Percentiles rank a stretch among this genome's conserved stretches.
Evolutionary conservation across 2,329 filamentous ascomycete genomes (phyloP).

Genomic region (Alternaria arborescens): DNA sequence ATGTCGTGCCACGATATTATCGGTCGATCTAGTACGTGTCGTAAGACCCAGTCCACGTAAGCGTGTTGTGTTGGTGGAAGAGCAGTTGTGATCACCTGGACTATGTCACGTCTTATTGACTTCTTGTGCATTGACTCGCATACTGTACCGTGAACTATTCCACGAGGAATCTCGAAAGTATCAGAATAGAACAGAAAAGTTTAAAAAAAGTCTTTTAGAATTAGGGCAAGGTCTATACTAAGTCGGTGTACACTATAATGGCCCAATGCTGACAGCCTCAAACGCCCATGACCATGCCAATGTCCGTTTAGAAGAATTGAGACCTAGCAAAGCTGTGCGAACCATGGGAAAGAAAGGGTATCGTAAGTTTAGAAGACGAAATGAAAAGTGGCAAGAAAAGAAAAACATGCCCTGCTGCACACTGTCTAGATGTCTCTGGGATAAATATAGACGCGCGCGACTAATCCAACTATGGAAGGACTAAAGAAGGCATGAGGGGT

Average conservation of each 20-base stretch:
- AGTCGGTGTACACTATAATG: not conserved
- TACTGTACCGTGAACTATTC: not conserved
- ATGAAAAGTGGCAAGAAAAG: constrained; percentile 4
- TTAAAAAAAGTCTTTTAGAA: not conserved
- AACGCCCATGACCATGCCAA: constrained; percentile 8
- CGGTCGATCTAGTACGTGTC: not conserved
- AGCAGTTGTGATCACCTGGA: not conserved
- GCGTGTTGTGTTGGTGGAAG: constrained; percentile 13
- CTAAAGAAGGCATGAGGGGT: constrained; percentile 4
- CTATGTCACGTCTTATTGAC: not conserved
- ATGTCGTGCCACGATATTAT: constrained; percentile 12
- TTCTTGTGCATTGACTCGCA: not conserved
- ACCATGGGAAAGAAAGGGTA: constrained; percentile 20
- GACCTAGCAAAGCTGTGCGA: not conserved
- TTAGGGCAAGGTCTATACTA: not conserved
- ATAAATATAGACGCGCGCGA: constrained; percentile 10
- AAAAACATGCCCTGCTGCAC: not conserved
- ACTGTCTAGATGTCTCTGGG: not conserved
- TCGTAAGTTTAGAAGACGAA: constrained; percentile 14
- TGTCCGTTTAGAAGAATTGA: not conserved
- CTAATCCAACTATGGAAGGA: constrained; percentile 2
- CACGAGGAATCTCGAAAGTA: not conserved
- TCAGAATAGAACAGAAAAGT: not conserved
- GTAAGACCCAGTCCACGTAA: not conserved
- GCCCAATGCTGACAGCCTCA: not conserved